A percentile compares a stretch with the other conserved stretches of the same genome.
Conservation (phyloP, 352 stramenopile genomes). For the Thalassiosira mediterranea region DNA sequence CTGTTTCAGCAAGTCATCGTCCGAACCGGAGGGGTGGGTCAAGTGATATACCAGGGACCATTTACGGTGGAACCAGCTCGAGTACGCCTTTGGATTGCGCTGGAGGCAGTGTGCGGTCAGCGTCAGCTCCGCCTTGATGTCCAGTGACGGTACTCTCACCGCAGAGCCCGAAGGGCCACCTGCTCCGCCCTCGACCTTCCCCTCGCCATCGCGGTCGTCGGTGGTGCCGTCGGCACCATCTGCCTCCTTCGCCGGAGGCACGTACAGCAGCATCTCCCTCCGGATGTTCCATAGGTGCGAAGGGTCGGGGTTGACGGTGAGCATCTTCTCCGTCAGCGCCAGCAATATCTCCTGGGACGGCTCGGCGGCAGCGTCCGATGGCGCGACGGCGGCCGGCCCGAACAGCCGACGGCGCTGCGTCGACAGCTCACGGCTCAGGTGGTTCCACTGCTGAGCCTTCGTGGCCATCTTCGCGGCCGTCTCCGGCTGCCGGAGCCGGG, state of each 20-base stretch:
- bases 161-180: background rate
- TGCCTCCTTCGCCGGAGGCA: slow-evolving; percentile 49
- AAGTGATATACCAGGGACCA: slow-evolving; percentile 66
- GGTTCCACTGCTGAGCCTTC: slow-evolving; percentile 81
- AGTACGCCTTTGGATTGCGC: slow-evolving; percentile 97
- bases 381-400: background rate
- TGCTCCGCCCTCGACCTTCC: background rate
- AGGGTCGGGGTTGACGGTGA: slow-evolving; percentile 96
- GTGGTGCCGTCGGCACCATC: slow-evolving; percentile 13
- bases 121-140: slow-evolving; percentile 87
- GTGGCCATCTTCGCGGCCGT: slow-evolving; percentile 55
- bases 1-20: slow-evolving; percentile 2
- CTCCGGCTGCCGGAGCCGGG: slow-evolving; percentile 56
- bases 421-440: slow-evolving; percentile 58
- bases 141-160: slow-evolving; percentile 28
- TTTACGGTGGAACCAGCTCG: slow-evolving; percentile 88
- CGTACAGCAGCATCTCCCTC: slow-evolving; percentile 88
- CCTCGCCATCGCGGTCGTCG: background rate
- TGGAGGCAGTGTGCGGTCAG: slow-evolving; percentile 91
- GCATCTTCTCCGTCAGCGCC: slow-evolving; percentile 90
- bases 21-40: slow-evolving; percentile 7
- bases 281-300: slow-evolving; percentile 97
- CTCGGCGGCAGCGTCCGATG: too few species aligned
- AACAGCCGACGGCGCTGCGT: slow-evolving; percentile 41
- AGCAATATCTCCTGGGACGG: slow-evolving; percentile 65